Evolutionary conservation across 1,284 basidiomycete genomes (phyloP).

Genomic region (Agroathelia rolfsii): DNA sequence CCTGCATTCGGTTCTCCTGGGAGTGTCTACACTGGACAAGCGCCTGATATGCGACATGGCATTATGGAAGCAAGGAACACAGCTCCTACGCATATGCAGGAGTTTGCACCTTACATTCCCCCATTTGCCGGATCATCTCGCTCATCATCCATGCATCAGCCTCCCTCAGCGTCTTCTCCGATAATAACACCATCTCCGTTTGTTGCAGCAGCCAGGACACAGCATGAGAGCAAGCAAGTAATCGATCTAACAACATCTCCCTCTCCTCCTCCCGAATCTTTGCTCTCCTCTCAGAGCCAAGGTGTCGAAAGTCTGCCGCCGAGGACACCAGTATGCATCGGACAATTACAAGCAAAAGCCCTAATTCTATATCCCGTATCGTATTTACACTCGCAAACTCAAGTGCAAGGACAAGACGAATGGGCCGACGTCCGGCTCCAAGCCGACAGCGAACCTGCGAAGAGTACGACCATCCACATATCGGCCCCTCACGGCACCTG

Average conservation of each 20-base stretch:
- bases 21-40: no score
- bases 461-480: slow-evolving; percentile 76
- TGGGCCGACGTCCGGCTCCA: slow-evolving; percentile 73
- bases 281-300: no score
- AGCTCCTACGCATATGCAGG: no score
- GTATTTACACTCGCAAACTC: slow-evolving; percentile 50
- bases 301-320: slow-evolving; percentile 60
- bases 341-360: slow-evolving; percentile 72
- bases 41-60: no score
- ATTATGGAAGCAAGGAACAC: no score
- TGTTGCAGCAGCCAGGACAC: slow-evolving; percentile 8
- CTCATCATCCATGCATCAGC: no score
- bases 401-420: slow-evolving; percentile 38
- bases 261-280: slow-evolving; percentile 46
- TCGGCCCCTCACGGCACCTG: slow-evolving; percentile 46
- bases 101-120: no score
- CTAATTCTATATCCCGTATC: slow-evolving; percentile 80
- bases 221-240: slow-evolving; percentile 33
- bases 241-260: slow-evolving; percentile 73
- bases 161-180: slow-evolving; percentile 17
- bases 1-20: no score
- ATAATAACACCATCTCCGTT: slow-evolving; percentile 13
- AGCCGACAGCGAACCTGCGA: slow-evolving; percentile 53
- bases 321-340: slow-evolving; percentile 82
- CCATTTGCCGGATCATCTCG: no score